phyloP scores from a whole-genome alignment of 495 filamentous ascomycete genomes.

The Melanomma pulvis-pyrius region DNA sequence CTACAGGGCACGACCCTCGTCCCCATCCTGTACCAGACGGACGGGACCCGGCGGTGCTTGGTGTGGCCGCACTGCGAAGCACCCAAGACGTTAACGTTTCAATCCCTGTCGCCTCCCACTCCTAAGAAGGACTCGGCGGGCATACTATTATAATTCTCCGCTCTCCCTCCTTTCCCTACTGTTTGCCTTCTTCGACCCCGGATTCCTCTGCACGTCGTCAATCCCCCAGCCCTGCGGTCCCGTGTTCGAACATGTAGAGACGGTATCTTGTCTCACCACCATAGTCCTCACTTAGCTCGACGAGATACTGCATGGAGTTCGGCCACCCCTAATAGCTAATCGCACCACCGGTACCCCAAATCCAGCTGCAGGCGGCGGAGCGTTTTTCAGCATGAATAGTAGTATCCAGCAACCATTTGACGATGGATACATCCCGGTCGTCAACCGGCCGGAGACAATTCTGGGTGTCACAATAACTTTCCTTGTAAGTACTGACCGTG shows the following conservation, averaged over 20 bases:
- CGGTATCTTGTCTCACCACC: background rate
- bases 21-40: background rate
- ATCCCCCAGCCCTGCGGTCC: background rate
- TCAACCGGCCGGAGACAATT: constrained; percentile 29
- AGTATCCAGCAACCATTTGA: background rate
- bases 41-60: constrained; percentile 2
- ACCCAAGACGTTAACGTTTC: background rate
- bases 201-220: background rate
- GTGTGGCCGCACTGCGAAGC: background rate
- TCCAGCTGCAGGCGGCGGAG: constrained; percentile 31
- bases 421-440: constrained; percentile 24
- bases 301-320: background rate
- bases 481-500: constrained; percentile 18
- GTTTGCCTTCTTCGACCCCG: constrained; percentile 1
- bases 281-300: background rate
- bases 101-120: background rate
- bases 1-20: background rate
- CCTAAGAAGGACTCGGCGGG: background rate
- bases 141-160: constrained; percentile 10
- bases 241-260: background rate
- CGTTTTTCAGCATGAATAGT: background rate
- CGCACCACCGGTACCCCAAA: background rate
- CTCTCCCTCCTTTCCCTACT: background rate
- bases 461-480: constrained; percentile 28
- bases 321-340: background rate